phyloP scores from a whole-genome alignment of 208 protist genomes.

The Trypanosoma platydactyli region DNA sequence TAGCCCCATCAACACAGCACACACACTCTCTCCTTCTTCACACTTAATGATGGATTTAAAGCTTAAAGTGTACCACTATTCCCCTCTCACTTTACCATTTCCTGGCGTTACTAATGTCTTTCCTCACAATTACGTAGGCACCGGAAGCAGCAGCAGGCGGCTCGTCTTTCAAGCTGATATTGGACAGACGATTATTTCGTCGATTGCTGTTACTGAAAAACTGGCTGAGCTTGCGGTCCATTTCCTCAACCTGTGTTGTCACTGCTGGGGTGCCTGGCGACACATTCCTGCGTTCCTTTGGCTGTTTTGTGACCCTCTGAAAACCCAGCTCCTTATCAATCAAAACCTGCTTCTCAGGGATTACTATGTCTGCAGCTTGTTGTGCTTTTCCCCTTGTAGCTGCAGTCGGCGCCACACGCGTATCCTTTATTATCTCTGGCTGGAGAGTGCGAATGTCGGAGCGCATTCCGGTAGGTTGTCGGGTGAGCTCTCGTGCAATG shows the following conservation, averaged over 20 bases:
- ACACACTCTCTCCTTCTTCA: background rate
- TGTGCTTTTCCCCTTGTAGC: background rate
- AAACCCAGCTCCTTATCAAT: slow-evolving; percentile 59
- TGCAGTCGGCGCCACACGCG: slow-evolving; percentile 28
- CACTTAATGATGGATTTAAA: background rate
- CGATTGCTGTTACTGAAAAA: slow-evolving; percentile 68
- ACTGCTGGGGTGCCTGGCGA: slow-evolving; percentile 14
- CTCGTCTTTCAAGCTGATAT: slow-evolving; percentile 28
- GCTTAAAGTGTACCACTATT: too few species aligned
- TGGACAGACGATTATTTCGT: slow-evolving; percentile 37
- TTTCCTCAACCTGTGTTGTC: slow-evolving; percentile 38
- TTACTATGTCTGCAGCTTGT: background rate
- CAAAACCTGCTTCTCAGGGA: slow-evolving; percentile 43
- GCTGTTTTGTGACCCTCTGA: slow-evolving; percentile 33
- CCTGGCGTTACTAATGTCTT: slow-evolving; percentile 47
- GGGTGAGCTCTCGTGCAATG: slow-evolving; percentile 60
- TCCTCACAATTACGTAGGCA: slow-evolving; percentile 46
- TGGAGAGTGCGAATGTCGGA: slow-evolving; percentile 52
- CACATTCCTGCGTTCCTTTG: slow-evolving; percentile 17
- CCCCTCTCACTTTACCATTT: slow-evolving; percentile 30
- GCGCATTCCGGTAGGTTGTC: slow-evolving; percentile 46
- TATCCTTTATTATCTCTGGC: slow-evolving; percentile 47
- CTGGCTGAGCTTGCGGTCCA: slow-evolving; percentile 69
- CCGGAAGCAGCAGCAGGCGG: slow-evolving; percentile 23
- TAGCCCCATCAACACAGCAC: background rate